Percentiles rank a stretch among this genome's conserved stretches.
phyloP scores from a whole-genome alignment of 129 eudicot genomes.

The Helianthus annuus region DNA sequence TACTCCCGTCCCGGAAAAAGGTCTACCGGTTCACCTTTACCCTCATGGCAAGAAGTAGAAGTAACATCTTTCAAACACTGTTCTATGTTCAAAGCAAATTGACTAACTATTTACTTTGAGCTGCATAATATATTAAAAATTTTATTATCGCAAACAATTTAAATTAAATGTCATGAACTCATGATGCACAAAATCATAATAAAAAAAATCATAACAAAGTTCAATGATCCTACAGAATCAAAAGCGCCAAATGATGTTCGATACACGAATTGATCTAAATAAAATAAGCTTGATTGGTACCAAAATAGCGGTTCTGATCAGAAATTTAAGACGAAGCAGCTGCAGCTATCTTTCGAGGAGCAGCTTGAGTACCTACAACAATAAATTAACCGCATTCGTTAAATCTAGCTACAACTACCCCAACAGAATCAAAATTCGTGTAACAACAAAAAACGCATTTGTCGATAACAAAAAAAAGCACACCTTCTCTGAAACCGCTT shows the following conservation, averaged over 20 bases:
- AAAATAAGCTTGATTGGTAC: no score
- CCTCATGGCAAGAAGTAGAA: conserved; percentile 31
- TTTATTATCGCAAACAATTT: neutral
- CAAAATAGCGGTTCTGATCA: no score
- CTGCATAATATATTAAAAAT: neutral
- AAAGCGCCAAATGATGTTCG: no score
- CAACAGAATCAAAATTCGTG: neutral
- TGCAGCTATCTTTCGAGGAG: conserved; percentile 55
- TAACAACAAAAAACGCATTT: no score
- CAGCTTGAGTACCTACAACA: conserved; percentile 56
- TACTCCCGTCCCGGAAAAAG: conserved; percentile 40
- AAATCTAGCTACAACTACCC: neutral
- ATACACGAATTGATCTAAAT: no score
- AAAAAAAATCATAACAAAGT: no score
- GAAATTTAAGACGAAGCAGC: conserved; percentile 21
- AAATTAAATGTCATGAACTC: conserved; percentile 16
- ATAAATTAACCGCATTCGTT: conserved; percentile 1
- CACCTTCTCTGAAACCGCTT: conserved; percentile 66
- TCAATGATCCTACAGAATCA: no score
- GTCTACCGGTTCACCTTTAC: conserved; percentile 40
- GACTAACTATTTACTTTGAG: neutral
- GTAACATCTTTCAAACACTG: neutral
- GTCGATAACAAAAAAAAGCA: neutral
- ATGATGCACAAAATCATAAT: neutral
- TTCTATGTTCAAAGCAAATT: neutral